A percentile compares a stretch with the other conserved stretches of the same genome.
Conservation (phyloP, 75 land plant genomes). For the Ceratopteris richardii region DNA sequence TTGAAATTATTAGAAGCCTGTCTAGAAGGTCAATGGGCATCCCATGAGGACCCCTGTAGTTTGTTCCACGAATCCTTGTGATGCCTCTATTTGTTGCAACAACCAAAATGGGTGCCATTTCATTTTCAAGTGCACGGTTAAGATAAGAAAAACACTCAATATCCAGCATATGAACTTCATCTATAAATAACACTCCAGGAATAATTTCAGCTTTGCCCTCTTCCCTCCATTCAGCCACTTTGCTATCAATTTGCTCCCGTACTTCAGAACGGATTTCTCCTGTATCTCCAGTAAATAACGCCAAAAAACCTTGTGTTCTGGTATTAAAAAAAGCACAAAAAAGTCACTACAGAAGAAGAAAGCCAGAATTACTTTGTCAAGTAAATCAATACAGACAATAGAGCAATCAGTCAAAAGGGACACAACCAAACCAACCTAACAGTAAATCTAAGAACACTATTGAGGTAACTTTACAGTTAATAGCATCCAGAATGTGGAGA, state of each 20-base stretch:
- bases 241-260: too few relatives aligned
- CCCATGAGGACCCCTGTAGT: constrained; percentile 87
- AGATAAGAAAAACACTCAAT: constrained; percentile 93
- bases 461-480: too few relatives aligned
- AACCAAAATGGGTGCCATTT: constrained; percentile 92
- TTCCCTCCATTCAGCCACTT: constrained; percentile 97
- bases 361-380: too few relatives aligned
- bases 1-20: constrained; percentile 72
- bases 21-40: constrained; percentile 91
- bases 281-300: constrained; percentile 92
- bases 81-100: constrained; percentile 93
- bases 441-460: too few relatives aligned
- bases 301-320: constrained; percentile 95
- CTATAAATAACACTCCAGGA: constrained; percentile 97
- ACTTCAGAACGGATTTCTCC: constrained; percentile 96
- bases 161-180: constrained; percentile 99
- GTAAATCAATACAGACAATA: too few relatives aligned
- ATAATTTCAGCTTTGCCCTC: constrained; percentile 97
- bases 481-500: too few relatives aligned
- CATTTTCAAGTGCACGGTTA: constrained; percentile 86
- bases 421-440: too few relatives aligned
- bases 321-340: too few relatives aligned
- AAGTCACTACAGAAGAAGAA: too few relatives aligned
- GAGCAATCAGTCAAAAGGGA: too few relatives aligned
- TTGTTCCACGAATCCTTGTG: constrained; percentile 89